These are phyloP conservation scores for Saccharum spontaneum DNA, from an alignment of 176 grass and related monocot genomes.

Conservation along the genomic window DNA sequence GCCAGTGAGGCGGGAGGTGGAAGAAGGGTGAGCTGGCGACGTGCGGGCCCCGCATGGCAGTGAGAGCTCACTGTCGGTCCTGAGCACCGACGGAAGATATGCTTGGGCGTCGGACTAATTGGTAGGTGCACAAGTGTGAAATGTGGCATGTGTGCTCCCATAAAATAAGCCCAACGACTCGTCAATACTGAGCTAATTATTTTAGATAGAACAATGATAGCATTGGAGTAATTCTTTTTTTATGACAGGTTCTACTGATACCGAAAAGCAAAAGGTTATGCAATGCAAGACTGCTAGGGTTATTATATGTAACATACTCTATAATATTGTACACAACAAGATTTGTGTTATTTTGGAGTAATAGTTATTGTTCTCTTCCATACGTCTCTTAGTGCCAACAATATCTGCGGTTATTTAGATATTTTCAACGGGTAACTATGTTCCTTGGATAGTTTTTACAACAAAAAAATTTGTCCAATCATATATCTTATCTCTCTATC, in stretches of 20 bases:
- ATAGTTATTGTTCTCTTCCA: too few relatives aligned
- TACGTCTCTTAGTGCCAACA: too few relatives aligned
- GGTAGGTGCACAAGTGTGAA: constrained; percentile 16
- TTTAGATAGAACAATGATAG: neutral
- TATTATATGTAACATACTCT: too few relatives aligned
- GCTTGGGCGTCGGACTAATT: constrained; percentile 1
- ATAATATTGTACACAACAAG: too few relatives aligned
- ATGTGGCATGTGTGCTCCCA: constrained; percentile 19
- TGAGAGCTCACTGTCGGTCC: neutral
- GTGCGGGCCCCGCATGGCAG: neutral
- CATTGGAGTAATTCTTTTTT: neutral
- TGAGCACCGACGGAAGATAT: constrained; percentile 20
- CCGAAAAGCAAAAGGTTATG: neutral
- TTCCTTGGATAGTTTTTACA: too few relatives aligned
- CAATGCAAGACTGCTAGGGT: neutral
- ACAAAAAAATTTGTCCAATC: too few relatives aligned
- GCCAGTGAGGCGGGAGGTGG: constrained; percentile 39
- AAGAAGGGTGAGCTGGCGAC: constrained; percentile 30
- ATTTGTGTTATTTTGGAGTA: too few relatives aligned
- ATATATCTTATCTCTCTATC: too few relatives aligned
- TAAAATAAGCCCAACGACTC: neutral
- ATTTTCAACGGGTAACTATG: too few relatives aligned
- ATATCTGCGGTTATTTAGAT: too few relatives aligned
- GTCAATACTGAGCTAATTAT: neutral
- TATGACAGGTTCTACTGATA: neutral